Evolutionary conservation across 2,329 filamentous ascomycete species (phyloP).

Genomic region (Didymella pomorum): DNA sequence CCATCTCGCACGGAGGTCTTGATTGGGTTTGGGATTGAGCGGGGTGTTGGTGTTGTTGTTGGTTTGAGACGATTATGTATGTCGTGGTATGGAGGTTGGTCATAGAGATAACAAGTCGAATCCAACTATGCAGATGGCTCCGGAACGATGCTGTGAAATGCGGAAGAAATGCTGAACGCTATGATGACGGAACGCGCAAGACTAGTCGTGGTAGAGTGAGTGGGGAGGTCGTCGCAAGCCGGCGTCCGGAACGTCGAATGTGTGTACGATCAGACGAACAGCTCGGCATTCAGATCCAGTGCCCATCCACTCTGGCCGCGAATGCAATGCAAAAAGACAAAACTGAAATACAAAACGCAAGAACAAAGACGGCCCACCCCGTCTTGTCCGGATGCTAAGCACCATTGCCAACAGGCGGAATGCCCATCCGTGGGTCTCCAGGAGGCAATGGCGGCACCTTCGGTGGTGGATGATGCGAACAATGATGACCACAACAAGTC

Average conservation of each 20-base stretch:
- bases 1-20: slow-evolving; percentile 3
- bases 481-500: slow-evolving; percentile 43
- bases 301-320: slow-evolving; percentile 25
- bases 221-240: neutral
- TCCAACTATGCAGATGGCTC: slow-evolving; percentile 12
- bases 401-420: slow-evolving; percentile 37
- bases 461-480: slow-evolving; percentile 41
- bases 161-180: slow-evolving; percentile 21
- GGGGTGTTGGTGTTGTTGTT: slow-evolving; percentile 14
- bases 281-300: slow-evolving; percentile 3
- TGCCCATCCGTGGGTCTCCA: slow-evolving; percentile 35
- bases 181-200: slow-evolving; percentile 3
- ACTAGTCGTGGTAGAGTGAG: slow-evolving; percentile 2
- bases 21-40: slow-evolving; percentile 12
- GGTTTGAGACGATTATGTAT: slow-evolving; percentile 9
- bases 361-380: slow-evolving; percentile 53
- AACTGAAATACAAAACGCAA: slow-evolving; percentile 43
- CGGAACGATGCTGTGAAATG: slow-evolving; percentile 14
- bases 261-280: neutral
- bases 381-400: slow-evolving; percentile 49
- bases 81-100: neutral
- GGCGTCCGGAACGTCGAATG: slow-evolving; percentile 7
- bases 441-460: slow-evolving; percentile 37
- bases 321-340: slow-evolving; percentile 41
- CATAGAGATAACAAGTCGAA: slow-evolving; percentile 1